These are phyloP conservation scores for Sisymbrium irio DNA, from an alignment of 345 rosid genomes.

Conservation along the genomic window DNA sequence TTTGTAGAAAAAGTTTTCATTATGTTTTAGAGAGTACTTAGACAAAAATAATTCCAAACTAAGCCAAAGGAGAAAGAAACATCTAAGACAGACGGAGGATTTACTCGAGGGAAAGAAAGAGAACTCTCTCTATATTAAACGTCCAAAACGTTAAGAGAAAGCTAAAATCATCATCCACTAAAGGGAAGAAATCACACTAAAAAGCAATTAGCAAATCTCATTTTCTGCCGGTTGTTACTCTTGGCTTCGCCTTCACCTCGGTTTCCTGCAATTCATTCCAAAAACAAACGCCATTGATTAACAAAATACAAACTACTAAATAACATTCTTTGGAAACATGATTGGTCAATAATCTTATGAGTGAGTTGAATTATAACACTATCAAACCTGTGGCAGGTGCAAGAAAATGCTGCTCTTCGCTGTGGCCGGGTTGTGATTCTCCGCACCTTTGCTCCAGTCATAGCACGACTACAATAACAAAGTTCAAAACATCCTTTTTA, in stretches of 20 bases:
- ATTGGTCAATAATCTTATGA: background rate
- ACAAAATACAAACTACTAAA: background rate
- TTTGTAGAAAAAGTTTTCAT: background rate
- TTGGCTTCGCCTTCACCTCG: constrained; percentile 88
- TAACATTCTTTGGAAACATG: background rate
- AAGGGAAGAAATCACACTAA: background rate
- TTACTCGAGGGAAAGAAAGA: background rate
- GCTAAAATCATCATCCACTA: background rate
- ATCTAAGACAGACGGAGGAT: background rate
- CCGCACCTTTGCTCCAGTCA: constrained; percentile 86
- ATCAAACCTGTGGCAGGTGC: constrained; percentile 34
- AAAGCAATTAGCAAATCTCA: constrained; percentile 28
- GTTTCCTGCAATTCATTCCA: constrained; percentile 49
- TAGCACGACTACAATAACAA: constrained; percentile 58
- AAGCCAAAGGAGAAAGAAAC: background rate
- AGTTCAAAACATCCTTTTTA: background rate
- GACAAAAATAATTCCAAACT: background rate
- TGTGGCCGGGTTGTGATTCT: constrained; percentile 39
- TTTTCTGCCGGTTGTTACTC: constrained; percentile 53
- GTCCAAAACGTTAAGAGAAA: too few relatives aligned
- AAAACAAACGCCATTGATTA: background rate
- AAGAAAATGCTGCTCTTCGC: constrained; percentile 37
- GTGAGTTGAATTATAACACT: background rate
- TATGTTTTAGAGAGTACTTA: background rate
- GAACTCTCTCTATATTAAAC: background rate